Evolutionary conservation across 2,329 filamentous ascomycete genomes (phyloP), one percentile per base, ranked within the genome.

Genomic region (Penicillium sclerotigenum): DNA sequence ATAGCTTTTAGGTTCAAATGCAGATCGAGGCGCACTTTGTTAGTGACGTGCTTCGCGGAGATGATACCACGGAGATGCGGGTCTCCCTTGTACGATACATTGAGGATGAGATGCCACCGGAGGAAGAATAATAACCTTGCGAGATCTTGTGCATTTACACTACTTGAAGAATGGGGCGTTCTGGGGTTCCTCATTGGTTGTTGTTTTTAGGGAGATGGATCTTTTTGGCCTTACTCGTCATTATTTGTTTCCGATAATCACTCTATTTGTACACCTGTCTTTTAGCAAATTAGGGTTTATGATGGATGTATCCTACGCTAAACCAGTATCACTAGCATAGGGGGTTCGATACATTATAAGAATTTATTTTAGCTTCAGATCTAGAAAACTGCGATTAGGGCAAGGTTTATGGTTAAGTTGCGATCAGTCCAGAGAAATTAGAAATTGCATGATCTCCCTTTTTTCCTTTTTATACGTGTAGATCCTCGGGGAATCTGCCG

Each of bases 1-100:
- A 60, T 47, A 45, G 29, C 43, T 43, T 59, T 67, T 64, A 87
- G 85, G 85, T 88, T 22, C 93, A 97, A 82, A 96, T 97, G 91
- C 94, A 97, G 75, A 91, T 97, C 4, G 93, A 99, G 72, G 91
- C 91, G 45, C 92, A 96, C 71, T 99, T 97, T 72, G 89, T 96
- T 68, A 97, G 90, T 73, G 94, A 99, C 73, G 83, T 96, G 31
- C 80, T 99, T 58, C 86, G 91, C 54, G 94, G 94, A 3, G 93
- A 97, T 69, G 94, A 99, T 72, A 93, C 90, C 18, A 99, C 94
- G 1, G 94, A 99, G 80, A 97, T 99, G 90, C 84, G 93, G 68
- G 88, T 99, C 69, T 90, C 90, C 28, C 77, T 99, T 67, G 84
- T 97, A 67, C 84, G 93, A 66, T 97, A 96, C 72, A 96, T 99